Base-by-base conservation (phyloP, 768 basidiomycete genomes). In the Mycena vulgaris region DNA sequence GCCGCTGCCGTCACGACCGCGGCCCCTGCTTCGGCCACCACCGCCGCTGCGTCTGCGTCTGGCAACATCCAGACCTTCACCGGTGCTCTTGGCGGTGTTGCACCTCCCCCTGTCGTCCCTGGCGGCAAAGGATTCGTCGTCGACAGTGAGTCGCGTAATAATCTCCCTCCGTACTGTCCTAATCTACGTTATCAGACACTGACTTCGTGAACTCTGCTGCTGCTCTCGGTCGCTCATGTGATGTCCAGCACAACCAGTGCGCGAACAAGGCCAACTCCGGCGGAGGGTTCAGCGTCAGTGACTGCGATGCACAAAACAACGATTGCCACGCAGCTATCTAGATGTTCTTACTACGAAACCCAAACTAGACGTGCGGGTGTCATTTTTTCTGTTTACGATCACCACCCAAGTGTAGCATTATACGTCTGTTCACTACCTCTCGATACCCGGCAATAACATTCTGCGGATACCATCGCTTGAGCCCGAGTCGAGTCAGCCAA, bases 141-240 rank as follows among this genome's bases (percentile, higher is more conserved):
- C 58, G 78, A 80, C 16, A 81, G 68, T 69, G 17, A 33, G 68
- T 53, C 4, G 8, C 30, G 25, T 14, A 31, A 23, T 7, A 0
- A 39, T 19, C 21, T 16, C 19, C 11, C 25, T 17, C 21, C 45
- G 30, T 37, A 23, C 52, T 51, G 8, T 25, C 19, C 28, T 48
- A 25, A 33, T 51, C 28, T 33, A 28, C 27, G 17, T 28, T 25
- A 21, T 6, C 14, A 70, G 69, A 80, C 60, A 84, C 83, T 51
- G 83, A 85, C 45, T 90, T 90, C 84, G 70, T 88, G 35, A 87
- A 88, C 74, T 42, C 80, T 17, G 77, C 77, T 35, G 86, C 84
- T 45, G 89, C 89, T 21, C 81, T 90, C 35, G 86, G 86, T 25
- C 86, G 89, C 33, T 88, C 88, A 2, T 91, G 90, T 78, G 87